phyloP scores from a whole-genome alignment of 768 basidiomycete genomes.

The Lyophyllum atratum region DNA sequence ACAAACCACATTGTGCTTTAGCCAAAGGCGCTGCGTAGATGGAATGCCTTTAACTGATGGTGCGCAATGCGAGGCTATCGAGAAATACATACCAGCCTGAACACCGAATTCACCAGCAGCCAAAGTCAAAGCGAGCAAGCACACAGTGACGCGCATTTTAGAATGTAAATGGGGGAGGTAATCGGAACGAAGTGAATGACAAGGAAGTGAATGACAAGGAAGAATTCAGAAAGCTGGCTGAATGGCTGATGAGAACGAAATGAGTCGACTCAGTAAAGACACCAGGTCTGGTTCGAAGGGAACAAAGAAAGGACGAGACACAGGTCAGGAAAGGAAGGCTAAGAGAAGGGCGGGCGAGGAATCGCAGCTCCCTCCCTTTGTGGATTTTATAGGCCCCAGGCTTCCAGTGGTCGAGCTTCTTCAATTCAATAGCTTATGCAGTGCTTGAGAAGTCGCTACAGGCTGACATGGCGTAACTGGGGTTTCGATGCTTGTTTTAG shows the following conservation, averaged over 20 bases:
- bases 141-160: slow-evolving; percentile 11
- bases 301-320: slow-evolving; percentile 3
- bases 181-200: not conserved
- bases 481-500: not conserved
- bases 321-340: slow-evolving; percentile 8
- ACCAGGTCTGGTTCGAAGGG: slow-evolving; percentile 15
- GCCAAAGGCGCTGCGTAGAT: slow-evolving; percentile 1
- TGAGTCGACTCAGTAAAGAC: slow-evolving; percentile 15
- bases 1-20: slow-evolving; percentile 3
- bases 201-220: not conserved
- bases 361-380: not conserved
- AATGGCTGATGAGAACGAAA: slow-evolving; percentile 5
- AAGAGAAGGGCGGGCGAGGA: slow-evolving; percentile 8
- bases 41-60: not conserved
- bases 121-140: slow-evolving; percentile 11
- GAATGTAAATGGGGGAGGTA: not conserved
- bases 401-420: not conserved
- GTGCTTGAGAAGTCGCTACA: not conserved
- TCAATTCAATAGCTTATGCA: not conserved
- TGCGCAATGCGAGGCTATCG: not conserved
- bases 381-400: slow-evolving; percentile 4
- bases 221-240: slow-evolving; percentile 6
- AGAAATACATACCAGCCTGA: slow-evolving; percentile 9
- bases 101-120: slow-evolving; percentile 8
- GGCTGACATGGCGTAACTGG: not conserved